Evolutionary conservation across 345 rosid species (phyloP), one percentile per base, ranked within the genome.

Genomic region (Hirschfeldia incana): DNA sequence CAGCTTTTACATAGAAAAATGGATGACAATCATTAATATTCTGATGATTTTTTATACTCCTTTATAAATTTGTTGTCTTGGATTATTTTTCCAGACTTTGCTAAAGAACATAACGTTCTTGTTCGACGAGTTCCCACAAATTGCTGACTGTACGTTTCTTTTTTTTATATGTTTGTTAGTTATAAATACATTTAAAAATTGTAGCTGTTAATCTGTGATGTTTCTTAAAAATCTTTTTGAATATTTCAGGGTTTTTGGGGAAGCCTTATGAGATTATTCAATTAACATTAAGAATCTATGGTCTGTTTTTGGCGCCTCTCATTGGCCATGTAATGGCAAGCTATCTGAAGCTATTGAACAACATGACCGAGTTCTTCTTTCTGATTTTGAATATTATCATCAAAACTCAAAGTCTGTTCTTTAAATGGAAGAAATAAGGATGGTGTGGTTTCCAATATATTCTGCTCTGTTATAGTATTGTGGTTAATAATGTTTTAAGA

Each of bases 101-200:
- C 73, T 92, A 73, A 87, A 85, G 83, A 86, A 81, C 64, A 80
- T 87, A 69, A 86, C 89, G 0, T 69, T 83, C 28, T 65, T 92
- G 32, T 89, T 88, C 10, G 97, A 90, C 9, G 90, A 88, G 53
- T 88, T 84, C 84, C 97, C 96, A 17, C 81, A 75, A 10, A 83
- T 81, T 1, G 86, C 94, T 29, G 94, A 88, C 65, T 88, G 92
- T 90, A 85, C 11, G 91, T 77, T 67, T 71, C 39, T 15, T 51
- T 15, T 60, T 27, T 46, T 3, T 13, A 10, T 15, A 53, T 57
- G 29, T 51, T 4, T 3, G 10, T 3, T 10, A n/a, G 7, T 4
- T 60, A 60, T 60, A 27, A 16, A 63, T 74, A 27, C 15, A 37
- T 21, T 44, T 37, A 34, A 65, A 60, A 27, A 57, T 36, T 9